Base-by-base conservation (phyloP, 108 stramenopile species). In the Aurantiochytrium sp. region DNA sequence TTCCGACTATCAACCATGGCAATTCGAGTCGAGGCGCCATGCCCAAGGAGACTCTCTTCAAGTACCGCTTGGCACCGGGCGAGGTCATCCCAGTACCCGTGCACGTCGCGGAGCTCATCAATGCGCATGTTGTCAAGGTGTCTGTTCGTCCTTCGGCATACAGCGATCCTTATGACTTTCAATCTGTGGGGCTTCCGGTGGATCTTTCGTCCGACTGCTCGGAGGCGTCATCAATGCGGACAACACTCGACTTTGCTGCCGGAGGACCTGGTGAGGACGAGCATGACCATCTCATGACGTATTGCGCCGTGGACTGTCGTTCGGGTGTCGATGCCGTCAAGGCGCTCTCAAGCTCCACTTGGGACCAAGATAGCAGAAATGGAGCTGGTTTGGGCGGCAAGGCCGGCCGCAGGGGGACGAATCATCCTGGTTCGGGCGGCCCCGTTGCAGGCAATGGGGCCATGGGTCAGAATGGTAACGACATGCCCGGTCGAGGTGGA, bases 291-390 rank as follows among this genome's bases (percentile, higher is more conserved):
- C 12, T 83, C 6, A 16, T 53, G 10, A 21, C 76, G 28, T 83
- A 53, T 35, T 83, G 76, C 49, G 76, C 76, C n/a, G 76, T 83
- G 23, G 76, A 83, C 28, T 83, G 76, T 83, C 76, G 76, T 21
- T 53, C 49, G 12, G 76, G 76, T 35, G 25, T 18, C 4, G 76
- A 83, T 53, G 76, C 76, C n/a, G 51, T 83, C 25, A 53, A 83
- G 51, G 76, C 49, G 49, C 51, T 83, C 45, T 69, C 64, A 23
- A 69, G 42, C 64, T 69, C 64, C 0, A 69, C 64, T 0, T 69
- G 64, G 64, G 64, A 69, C 3, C 42, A 28, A 12, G 64, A 69
- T 18, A 42, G 59, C 59, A 19, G 59, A 19, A 19, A 59, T 59
- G 59, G 59, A 19, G n/a, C 21, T 3, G 59, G 35, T 0, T 35